Percentiles rank a stretch among this genome's conserved stretches.
These are phyloP conservation scores for Zygoascus ofunaensis DNA, from an alignment of 805 yeast genomes.

Conservation along the genomic window DNA sequence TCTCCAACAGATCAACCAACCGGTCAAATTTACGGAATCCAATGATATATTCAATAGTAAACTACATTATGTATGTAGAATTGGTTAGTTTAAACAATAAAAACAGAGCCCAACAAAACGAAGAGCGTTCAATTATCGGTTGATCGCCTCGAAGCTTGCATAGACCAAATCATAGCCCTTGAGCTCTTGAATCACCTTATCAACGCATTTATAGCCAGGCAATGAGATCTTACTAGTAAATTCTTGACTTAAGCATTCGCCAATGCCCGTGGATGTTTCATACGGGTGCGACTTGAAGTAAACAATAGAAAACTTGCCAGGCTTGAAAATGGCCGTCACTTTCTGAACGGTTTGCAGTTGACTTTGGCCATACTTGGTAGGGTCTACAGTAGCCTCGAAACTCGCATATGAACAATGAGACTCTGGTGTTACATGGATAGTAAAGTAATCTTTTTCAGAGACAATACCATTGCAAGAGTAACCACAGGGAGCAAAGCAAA, in stretches of 20 bases:
- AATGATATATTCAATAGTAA: too few relatives aligned
- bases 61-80: too few relatives aligned
- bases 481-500: constrained; percentile 90
- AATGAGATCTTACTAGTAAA: constrained; percentile 6
- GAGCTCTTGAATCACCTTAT: constrained; percentile 64
- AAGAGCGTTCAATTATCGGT: not conserved
- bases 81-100: too few relatives aligned
- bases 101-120: too few relatives aligned
- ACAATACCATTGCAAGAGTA: constrained; percentile 80
- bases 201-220: constrained; percentile 49
- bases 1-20: too few relatives aligned
- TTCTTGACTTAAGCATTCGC: not conserved
- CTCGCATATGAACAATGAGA: constrained; percentile 92
- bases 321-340: constrained; percentile 59
- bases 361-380: constrained; percentile 28
- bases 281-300: constrained; percentile 34
- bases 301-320: constrained; percentile 63
- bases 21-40: too few relatives aligned
- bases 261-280: not conserved
- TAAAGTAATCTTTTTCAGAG: constrained; percentile 55
- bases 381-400: constrained; percentile 79
- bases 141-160: constrained; percentile 46
- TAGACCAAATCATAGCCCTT: constrained; percentile 66
- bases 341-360: constrained; percentile 49
- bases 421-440: constrained; percentile 92